These are phyloP conservation scores for Kwoniella botswanensis DNA, from an alignment of 768 basidiomycete genomes.

Conservation along the genomic window DNA sequence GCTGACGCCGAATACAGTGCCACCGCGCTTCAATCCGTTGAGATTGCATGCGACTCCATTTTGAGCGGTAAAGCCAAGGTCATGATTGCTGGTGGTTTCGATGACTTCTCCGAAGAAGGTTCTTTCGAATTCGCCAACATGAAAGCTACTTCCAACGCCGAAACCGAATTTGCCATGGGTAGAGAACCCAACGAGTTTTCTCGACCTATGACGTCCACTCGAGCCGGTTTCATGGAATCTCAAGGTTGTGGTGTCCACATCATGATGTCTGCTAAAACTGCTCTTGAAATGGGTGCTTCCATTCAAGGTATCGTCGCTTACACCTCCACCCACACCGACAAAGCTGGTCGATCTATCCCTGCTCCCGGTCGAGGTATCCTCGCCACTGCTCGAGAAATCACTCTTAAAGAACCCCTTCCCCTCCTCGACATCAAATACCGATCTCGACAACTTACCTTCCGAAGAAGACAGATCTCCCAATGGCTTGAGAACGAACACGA, in stretches of 20 bases:
- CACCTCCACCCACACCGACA: slow-evolving; percentile 92
- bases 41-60: slow-evolving; percentile 96
- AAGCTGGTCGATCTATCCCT: slow-evolving; percentile 96
- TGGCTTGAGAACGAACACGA: slow-evolving; percentile 90
- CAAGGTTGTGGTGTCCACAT: slow-evolving; percentile 97
- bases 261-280: slow-evolving; percentile 95
- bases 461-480: slow-evolving; percentile 89
- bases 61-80: slow-evolving; percentile 96
- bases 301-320: slow-evolving; percentile 93
- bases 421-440: slow-evolving; percentile 87
- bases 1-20: slow-evolving; percentile 64
- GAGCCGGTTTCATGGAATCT: slow-evolving; percentile 97
- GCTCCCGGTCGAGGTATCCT: slow-evolving; percentile 95
- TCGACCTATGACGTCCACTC: slow-evolving; percentile 92
- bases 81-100: slow-evolving; percentile 98
- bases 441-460: slow-evolving; percentile 91
- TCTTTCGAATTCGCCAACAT: slow-evolving; percentile 99
- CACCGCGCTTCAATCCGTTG: slow-evolving; percentile 94
- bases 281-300: slow-evolving; percentile 88
- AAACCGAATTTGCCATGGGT: slow-evolving; percentile 97
- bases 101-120: slow-evolving; percentile 97
- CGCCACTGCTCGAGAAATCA: slow-evolving; percentile 81
- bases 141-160: slow-evolving; percentile 97
- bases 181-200: slow-evolving; percentile 99
- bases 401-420: slow-evolving; percentile 75